Percentiles rank a stretch among this genome's conserved stretches.
Evolutionary conservation across 1,284 basidiomycete species (phyloP).

Genomic region (Ceratobasidium papillatum): DNA sequence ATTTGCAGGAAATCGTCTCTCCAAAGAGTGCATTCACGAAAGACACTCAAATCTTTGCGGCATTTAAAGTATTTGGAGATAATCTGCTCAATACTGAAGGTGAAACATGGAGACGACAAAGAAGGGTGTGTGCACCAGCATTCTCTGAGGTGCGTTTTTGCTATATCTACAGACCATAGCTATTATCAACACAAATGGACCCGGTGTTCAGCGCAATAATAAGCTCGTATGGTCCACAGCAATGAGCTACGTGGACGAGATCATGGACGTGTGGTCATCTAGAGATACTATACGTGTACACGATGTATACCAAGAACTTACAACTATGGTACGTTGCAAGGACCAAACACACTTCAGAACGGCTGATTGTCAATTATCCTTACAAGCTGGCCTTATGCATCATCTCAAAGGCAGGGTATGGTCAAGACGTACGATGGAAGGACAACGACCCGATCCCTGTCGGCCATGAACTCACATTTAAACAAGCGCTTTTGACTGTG

Average conservation of each 20-base stretch:
- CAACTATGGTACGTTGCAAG: neutral
- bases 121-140: slow-evolving; percentile 33
- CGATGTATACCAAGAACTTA: neutral
- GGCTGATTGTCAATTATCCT: slow-evolving; percentile 53
- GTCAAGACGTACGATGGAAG: slow-evolving; percentile 42
- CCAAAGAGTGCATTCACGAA: slow-evolving; percentile 10
- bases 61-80: slow-evolving; percentile 35
- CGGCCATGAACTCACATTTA: slow-evolving; percentile 65
- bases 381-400: slow-evolving; percentile 38
- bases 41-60: neutral
- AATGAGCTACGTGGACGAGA: neutral
- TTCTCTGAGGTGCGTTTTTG: slow-evolving; percentile 36
- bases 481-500: slow-evolving; percentile 62
- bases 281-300: neutral
- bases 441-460: slow-evolving; percentile 53
- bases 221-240: slow-evolving; percentile 3
- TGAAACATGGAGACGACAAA: slow-evolving; percentile 34
- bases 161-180: too few relatives aligned
- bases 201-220: slow-evolving; percentile 16
- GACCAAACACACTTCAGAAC: too few relatives aligned
- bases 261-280: neutral
- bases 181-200: neutral
- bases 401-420: slow-evolving; percentile 43
- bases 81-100: slow-evolving; percentile 38
- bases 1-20: neutral